Percentiles rank a stretch among this genome's conserved stretches.
These are phyloP conservation scores for Paragyromitra xinjiangensis DNA, from an alignment of 495 filamentous ascomycete species.

Conservation along the genomic window DNA sequence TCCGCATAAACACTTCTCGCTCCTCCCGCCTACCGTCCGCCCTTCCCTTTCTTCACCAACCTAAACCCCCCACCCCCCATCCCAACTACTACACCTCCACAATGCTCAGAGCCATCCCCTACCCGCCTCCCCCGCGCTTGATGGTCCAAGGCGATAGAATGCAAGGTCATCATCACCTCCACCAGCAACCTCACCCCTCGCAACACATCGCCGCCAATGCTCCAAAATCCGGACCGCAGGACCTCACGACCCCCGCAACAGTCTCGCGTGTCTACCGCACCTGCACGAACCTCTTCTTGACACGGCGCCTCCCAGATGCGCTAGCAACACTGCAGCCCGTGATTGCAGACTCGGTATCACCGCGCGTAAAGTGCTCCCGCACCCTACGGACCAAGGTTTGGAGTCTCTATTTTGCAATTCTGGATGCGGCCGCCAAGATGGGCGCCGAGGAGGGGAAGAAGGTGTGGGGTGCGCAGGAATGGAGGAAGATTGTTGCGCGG, in stretches of 20 bases:
- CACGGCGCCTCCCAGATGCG: constrained; percentile 87
- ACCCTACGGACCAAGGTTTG: constrained; percentile 91
- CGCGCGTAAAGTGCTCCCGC: constrained; percentile 65
- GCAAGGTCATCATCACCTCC: constrained; percentile 38
- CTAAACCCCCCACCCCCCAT: constrained; percentile 9
- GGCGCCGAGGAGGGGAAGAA: constrained; percentile 89
- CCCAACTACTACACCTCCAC: constrained; percentile 9
- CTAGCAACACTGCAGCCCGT: constrained; percentile 82
- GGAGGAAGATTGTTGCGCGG: constrained; percentile 79
- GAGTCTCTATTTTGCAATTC: constrained; percentile 92
- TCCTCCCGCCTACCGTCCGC: not conserved
- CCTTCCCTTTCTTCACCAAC: constrained; percentile 1
- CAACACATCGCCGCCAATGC: constrained; percentile 65
- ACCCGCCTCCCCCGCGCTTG: constrained; percentile 53
- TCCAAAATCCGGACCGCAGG: constrained; percentile 56
- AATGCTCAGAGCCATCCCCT: constrained; percentile 57
- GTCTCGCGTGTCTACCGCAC: constrained; percentile 71
- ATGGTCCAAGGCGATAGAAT: constrained; percentile 56
- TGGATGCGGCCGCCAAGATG: constrained; percentile 88
- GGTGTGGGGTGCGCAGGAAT: constrained; percentile 82
- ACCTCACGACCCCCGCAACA: constrained; percentile 37
- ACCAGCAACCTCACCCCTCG: constrained; percentile 54
- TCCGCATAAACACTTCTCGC: constrained; percentile 17
- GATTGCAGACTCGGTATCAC: constrained; percentile 63
- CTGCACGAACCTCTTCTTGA: constrained; percentile 88